Conservation (phyloP, 192 early-diverging fungal species). For the Gaertneriomyces sp. region DNA sequence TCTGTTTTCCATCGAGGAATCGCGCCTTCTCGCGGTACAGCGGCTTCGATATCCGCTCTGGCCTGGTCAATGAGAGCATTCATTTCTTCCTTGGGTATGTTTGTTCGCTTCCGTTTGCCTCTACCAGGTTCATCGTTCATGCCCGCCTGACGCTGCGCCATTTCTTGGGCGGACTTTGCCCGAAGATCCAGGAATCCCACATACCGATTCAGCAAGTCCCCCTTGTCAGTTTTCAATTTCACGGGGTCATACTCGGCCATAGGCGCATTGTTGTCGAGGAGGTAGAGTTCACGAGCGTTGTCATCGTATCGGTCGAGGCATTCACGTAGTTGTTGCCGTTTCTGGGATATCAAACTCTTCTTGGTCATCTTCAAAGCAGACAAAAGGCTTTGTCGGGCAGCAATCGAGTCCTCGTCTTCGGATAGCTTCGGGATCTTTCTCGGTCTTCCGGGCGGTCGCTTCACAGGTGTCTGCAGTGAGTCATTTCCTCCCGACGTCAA, state of each 20-base stretch:
- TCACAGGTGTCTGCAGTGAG: not conserved
- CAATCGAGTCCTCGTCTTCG: constrained; percentile 13
- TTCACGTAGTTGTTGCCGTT: constrained; percentile 39
- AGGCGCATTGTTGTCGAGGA: constrained; percentile 51
- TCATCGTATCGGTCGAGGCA: constrained; percentile 53
- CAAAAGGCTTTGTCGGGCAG: constrained; percentile 15
- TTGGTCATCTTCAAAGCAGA: constrained; percentile 47
- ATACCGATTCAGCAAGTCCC: constrained; percentile 49
- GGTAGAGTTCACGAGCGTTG: constrained; percentile 54
- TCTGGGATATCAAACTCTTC: constrained; percentile 29
- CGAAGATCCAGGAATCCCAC: constrained; percentile 17
- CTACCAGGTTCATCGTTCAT: not conserved
- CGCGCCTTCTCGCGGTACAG: constrained; percentile 10
- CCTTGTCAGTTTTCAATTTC: constrained; percentile 47
- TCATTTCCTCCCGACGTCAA: not conserved
- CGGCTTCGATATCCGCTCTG: constrained; percentile 1
- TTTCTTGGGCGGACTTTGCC: constrained; percentile 5
- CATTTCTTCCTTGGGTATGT: not conserved
- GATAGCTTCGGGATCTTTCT: constrained; percentile 7
- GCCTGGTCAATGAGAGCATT: constrained; percentile 9
- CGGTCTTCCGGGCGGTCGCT: not conserved
- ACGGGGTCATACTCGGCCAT: constrained; percentile 52
- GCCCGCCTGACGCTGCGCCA: not conserved
- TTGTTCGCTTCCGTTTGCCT: constrained; percentile 5
- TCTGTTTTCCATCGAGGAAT: constrained; percentile 3